Evolutionary conservation across 78 protist genomes (phyloP), one percentile per base, ranked within the genome.

Genomic region (Dictyostelium citrinum): DNA sequence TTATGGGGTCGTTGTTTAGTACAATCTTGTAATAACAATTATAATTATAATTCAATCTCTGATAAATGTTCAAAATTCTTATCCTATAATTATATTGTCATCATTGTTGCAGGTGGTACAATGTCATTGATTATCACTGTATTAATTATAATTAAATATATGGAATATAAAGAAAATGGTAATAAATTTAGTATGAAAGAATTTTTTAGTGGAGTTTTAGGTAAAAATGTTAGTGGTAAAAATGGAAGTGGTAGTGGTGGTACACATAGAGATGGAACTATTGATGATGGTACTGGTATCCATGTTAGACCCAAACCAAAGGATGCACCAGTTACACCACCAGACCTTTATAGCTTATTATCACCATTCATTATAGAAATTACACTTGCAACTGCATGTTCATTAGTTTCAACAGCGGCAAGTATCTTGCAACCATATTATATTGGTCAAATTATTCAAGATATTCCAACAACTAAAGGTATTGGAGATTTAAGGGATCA

Each of bases 41-140:
- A 67, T 49, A 88, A 64, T n/a, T 88, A 78, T 68, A 88, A 88
- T 27, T 88, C 93, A 6, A 60, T 88, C 20, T 22, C 55, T 72
- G 29, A 78, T 9, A 20, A 17, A 7, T 88, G 93, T 67, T 70
- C 46, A 22, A 72, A 67, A 27, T 88, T 88, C 80, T 61, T 88
- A 12, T 74, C 72, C 24, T 88, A 88, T 79, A 88, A 88, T 60
- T 88, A 88, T 58, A 88, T 88, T 49, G 58, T 88, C 24, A 88
- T 88, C 39, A 88, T 88, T 67, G 93, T 88, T 29, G 93, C 93
- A 10, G 93, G 93, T 78, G 93, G 79, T 6, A 88, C 85, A 6
- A 76, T 88, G 84, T 37, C 37, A 5, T 29, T 88, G 1, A 64
- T 88, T 29, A 43, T 46, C 29, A 2, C 24, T 1, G 5, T 88